Evolutionary conservation across 2,329 filamentous ascomycete genomes (phyloP).

Genomic region (Trichothecium roseum): DNA sequence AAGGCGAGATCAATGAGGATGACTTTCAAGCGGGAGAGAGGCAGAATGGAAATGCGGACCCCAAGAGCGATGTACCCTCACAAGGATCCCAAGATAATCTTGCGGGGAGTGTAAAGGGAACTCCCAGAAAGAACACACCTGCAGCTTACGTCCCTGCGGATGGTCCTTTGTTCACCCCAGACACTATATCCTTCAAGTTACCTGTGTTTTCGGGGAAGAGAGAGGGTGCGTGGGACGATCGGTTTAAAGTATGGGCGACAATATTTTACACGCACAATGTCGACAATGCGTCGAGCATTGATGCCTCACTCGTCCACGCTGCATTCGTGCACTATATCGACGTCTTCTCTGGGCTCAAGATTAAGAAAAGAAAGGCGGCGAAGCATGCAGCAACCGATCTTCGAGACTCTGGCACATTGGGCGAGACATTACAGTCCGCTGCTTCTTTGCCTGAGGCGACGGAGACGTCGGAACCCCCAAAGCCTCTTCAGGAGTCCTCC

Average conservation of each 20-base stretch:
- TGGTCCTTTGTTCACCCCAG: conserved; percentile 11
- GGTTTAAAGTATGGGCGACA: conserved; percentile 23
- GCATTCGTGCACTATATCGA: conserved; percentile 21
- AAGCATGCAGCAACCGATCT: conserved; percentile 17
- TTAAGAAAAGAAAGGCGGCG: conserved; percentile 20
- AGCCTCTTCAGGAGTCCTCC: too few relatives aligned
- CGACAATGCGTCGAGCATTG: conserved; percentile 11
- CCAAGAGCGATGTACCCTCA: neutral
- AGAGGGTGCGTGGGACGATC: conserved; percentile 21
- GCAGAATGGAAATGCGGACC: neutral
- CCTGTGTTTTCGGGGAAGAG: conserved; percentile 15
- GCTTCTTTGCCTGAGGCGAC: conserved; percentile 3
- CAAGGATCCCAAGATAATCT: too few relatives aligned
- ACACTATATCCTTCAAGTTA: conserved; percentile 13
- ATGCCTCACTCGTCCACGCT: conserved; percentile 11
- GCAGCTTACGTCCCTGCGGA: conserved; percentile 11
- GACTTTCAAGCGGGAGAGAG: conserved; percentile 1
- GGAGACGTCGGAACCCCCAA: too few relatives aligned
- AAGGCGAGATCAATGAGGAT: conserved; percentile 20
- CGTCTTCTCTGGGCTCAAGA: conserved; percentile 16
- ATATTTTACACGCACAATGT: conserved; percentile 18
- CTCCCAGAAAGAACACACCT: neutral
- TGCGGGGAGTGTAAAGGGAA: too few relatives aligned
- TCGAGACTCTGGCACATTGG: conserved; percentile 13
- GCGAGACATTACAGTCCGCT: conserved; percentile 10